Conservation (phyloP, 306 rosid species). For the Benincasa hispida region DNA sequence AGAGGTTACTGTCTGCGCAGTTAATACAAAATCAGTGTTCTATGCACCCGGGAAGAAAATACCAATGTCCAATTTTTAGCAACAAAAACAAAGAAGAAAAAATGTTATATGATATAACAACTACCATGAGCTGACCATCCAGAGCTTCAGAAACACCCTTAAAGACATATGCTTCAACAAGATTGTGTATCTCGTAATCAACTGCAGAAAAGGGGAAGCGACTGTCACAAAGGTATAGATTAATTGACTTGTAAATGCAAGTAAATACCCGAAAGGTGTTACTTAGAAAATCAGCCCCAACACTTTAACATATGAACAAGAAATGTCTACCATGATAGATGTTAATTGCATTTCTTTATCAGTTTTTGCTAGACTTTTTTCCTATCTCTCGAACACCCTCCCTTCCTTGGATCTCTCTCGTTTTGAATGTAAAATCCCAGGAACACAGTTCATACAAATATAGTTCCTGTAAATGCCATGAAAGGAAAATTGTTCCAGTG, state of each 20-base stretch:
- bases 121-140: slow-evolving; percentile 60
- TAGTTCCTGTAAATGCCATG: neutral
- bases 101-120: slow-evolving; percentile 10
- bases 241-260: neutral
- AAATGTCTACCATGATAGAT: neutral
- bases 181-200: slow-evolving; percentile 24
- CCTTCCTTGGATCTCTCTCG: neutral
- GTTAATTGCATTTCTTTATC: neutral
- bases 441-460: neutral
- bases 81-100: neutral
- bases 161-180: slow-evolving; percentile 51
- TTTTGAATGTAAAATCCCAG: neutral
- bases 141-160: slow-evolving; percentile 52
- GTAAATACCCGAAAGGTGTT: neutral
- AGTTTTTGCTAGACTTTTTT: neutral
- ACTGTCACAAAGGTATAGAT: neutral
- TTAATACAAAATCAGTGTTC: slow-evolving; percentile 8
- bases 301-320: neutral
- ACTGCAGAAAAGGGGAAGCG: slow-evolving; percentile 34
- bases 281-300: neutral
- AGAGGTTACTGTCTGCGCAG: slow-evolving; percentile 51
- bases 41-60: neutral
- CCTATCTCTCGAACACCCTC: neutral
- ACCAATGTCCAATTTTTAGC: neutral
- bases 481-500: neutral